Conservation (phyloP, 257 asterid genomes). For the Phtheirospermum japonicum region DNA sequence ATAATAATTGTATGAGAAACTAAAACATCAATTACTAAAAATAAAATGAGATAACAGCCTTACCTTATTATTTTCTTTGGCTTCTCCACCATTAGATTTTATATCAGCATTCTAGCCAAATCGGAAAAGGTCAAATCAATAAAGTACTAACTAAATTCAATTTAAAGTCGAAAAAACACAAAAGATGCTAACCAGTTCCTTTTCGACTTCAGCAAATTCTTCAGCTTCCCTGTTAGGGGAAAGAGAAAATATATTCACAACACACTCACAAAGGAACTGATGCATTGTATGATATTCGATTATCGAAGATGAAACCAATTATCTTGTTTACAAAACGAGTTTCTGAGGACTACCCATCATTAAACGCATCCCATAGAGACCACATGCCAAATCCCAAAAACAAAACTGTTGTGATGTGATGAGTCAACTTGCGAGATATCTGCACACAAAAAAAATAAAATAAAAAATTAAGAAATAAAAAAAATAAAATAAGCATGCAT, state of each 20-base stretch:
- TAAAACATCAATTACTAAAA: neutral
- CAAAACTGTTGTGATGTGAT: constrained; percentile 68
- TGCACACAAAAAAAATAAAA: constrained; percentile 29
- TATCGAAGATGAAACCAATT: too few relatives aligned
- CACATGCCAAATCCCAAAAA: constrained; percentile 89
- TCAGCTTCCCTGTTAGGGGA: constrained; percentile 55
- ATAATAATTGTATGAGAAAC: too few relatives aligned
- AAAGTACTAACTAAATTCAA: constrained; percentile 18
- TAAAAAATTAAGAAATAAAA: neutral
- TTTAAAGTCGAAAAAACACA: constrained; percentile 11
- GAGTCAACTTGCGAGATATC: constrained; percentile 97
- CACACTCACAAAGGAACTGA: constrained; percentile 20
- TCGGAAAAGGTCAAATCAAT: constrained; percentile 27
- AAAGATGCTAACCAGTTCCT: constrained; percentile 61
- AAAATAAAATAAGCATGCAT: neutral
- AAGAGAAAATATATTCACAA: constrained; percentile 21
- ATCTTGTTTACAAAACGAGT: constrained; percentile 7
- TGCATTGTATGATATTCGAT: too few relatives aligned
- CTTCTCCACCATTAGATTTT: constrained; percentile 49
- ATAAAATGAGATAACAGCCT: neutral
- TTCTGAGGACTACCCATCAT: constrained; percentile 46
- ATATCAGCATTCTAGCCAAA: constrained; percentile 61
- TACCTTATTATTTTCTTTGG: constrained; percentile 53
- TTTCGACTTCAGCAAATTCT: constrained; percentile 82
- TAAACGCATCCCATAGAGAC: constrained; percentile 96